A percentile compares a stretch with the other conserved stretches of the same genome.
Evolutionary conservation across 1,284 basidiomycete species (phyloP).

Genomic region (Veloporphyrellus conicus): DNA sequence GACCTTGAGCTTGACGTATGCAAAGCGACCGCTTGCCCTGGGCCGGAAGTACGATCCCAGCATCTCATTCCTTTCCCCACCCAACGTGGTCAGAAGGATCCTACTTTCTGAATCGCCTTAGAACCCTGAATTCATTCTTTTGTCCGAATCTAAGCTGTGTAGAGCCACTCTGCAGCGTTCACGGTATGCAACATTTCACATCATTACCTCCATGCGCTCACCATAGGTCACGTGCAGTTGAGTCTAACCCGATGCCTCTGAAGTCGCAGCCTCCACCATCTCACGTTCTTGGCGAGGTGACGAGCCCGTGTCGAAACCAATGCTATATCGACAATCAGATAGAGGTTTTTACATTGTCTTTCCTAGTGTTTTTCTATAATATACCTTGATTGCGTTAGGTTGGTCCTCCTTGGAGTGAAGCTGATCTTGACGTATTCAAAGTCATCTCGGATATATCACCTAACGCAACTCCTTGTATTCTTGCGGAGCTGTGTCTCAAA

Average conservation of each 20-base stretch:
- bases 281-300: constrained; percentile 20
- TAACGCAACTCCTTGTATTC: constrained; percentile 34
- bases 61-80: constrained; percentile 13
- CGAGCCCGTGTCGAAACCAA: constrained; percentile 34
- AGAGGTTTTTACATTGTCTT: constrained; percentile 14
- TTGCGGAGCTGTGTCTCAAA: constrained; percentile 38
- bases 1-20: constrained; percentile 1
- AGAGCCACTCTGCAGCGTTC: constrained; percentile 47
- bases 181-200: constrained; percentile 36
- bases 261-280: constrained; percentile 23
- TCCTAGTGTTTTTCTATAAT: not conserved
- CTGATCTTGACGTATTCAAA: constrained; percentile 26
- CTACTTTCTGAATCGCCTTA: constrained; percentile 31
- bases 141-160: constrained; percentile 54
- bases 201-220: constrained; percentile 16
- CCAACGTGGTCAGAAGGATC: constrained; percentile 17
- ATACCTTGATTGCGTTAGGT: constrained; percentile 6
- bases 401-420: constrained; percentile 20
- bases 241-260: constrained; percentile 31
- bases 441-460: constrained; percentile 35
- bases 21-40: constrained; percentile 28
- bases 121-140: constrained; percentile 40
- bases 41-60: constrained; percentile 26
- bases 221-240: constrained; percentile 28
- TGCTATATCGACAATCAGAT: constrained; percentile 37